These are phyloP conservation scores for Pseudoturritis turrita DNA, from an alignment of 345 rosid genomes.

Conservation along the genomic window DNA sequence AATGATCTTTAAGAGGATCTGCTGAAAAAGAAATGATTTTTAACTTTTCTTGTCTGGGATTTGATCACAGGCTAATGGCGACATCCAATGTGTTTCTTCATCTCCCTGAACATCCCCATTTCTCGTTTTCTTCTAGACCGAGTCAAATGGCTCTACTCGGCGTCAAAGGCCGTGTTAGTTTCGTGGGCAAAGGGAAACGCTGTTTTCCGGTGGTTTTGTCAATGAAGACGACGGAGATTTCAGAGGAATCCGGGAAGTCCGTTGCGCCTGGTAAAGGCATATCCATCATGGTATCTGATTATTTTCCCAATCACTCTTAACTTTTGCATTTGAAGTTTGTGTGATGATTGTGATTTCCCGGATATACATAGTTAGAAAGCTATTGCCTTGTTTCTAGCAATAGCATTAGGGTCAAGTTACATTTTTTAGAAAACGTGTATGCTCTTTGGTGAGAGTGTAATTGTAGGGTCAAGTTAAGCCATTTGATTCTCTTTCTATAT, in stretches of 20 bases:
- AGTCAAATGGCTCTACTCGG: not conserved
- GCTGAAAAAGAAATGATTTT: not conserved
- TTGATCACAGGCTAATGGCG: constrained; percentile 28
- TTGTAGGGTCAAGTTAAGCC: not conserved
- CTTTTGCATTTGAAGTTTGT: not conserved
- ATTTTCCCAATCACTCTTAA: not conserved
- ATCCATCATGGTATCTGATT: constrained; percentile 39
- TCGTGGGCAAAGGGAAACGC: not conserved
- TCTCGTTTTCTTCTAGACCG: constrained; percentile 4
- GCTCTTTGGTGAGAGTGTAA: not conserved
- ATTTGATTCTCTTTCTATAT: not conserved
- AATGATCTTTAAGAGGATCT: not conserved
- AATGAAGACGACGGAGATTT: constrained; percentile 31
- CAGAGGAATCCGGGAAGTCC: not conserved
- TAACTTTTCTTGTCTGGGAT: not conserved
- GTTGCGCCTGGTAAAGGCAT: constrained; percentile 23
- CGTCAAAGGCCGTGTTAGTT: not conserved
- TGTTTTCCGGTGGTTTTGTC: constrained; percentile 23
- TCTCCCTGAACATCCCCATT: not conserved
- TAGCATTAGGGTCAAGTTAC: not conserved
- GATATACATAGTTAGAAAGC: not conserved
- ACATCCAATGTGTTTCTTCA: constrained; percentile 14
- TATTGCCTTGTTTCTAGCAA: not conserved
- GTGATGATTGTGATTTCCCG: not conserved
- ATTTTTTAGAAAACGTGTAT: not conserved